Conservation (phyloP, 441 rosid genomes). For the Breynia disticha region DNA sequence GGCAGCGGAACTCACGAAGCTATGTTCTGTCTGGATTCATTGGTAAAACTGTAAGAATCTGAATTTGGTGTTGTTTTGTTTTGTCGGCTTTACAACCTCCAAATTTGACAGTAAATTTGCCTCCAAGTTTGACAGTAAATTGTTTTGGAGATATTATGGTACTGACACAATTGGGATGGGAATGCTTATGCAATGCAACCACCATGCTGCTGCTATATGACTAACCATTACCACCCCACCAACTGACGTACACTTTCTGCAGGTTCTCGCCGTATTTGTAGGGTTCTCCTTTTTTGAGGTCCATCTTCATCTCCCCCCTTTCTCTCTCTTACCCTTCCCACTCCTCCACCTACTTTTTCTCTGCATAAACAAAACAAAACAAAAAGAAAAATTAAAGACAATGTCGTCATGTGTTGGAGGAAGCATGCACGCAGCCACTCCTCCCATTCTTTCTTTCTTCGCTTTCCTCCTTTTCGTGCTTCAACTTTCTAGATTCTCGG, state of each 20-base stretch:
- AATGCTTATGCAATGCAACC: too few relatives aligned
- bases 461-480: too few relatives aligned
- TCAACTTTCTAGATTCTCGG: too few relatives aligned
- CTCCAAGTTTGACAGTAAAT: too few relatives aligned
- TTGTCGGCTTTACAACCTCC: constrained; percentile 27
- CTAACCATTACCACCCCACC: not conserved
- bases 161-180: too few relatives aligned
- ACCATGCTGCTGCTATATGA: too few relatives aligned
- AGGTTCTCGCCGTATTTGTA: constrained; percentile 24
- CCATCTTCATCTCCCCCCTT: not conserved
- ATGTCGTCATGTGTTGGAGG: not conserved
- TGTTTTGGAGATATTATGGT: too few relatives aligned
- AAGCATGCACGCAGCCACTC: too few relatives aligned
- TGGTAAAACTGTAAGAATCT: too few relatives aligned
- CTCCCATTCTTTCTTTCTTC: too few relatives aligned
- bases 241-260: constrained; percentile 17
- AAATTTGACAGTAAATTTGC: constrained; percentile 10
- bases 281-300: constrained; percentile 16
- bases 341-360: not conserved
- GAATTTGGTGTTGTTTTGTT: not conserved
- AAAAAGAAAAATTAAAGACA: not conserved
- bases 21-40: too few relatives aligned
- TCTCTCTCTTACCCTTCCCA: not conserved
- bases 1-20: too few relatives aligned
- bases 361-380: not conserved